Conservation (phyloP, 331 rosid genomes). For the Erythrophleum ivorense region DNA sequence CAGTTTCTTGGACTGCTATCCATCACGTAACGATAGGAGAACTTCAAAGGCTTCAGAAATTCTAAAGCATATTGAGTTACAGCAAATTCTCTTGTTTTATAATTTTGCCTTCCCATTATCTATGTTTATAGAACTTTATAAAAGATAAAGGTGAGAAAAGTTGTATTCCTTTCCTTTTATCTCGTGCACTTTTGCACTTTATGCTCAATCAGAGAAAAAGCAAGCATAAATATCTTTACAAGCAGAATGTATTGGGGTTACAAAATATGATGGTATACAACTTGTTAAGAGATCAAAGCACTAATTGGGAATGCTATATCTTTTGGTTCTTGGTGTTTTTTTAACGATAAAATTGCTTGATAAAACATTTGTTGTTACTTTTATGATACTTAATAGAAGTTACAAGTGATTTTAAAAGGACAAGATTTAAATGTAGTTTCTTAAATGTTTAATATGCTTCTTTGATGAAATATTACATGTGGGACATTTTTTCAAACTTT, state of each 20-base stretch:
- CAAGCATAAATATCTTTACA: conserved; percentile 38
- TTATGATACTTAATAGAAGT: not conserved
- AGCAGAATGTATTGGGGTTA: conserved; percentile 10
- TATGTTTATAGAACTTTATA: conserved; percentile 22
- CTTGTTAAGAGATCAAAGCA: conserved; percentile 9
- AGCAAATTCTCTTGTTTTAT: conserved; percentile 34
- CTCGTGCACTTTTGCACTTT: conserved; percentile 44
- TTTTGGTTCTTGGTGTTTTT: not conserved
- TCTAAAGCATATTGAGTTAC: conserved; percentile 28
- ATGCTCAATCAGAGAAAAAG: conserved; percentile 40
- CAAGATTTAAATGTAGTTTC: not conserved
- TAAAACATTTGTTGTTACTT: not conserved
- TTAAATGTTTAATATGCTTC: not conserved
- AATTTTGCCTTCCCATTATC: conserved; percentile 31
- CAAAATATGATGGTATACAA: conserved; percentile 22
- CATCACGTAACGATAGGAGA: conserved; percentile 41
- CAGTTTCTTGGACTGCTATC: conserved; percentile 48
- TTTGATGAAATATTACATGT: not conserved
- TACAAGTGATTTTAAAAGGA: not conserved
- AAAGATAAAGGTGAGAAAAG: conserved; percentile 42
- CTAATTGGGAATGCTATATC: not conserved
- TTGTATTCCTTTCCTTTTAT: conserved; percentile 40
- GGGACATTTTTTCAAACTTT: not conserved
- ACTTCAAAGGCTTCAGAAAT: conserved; percentile 34
- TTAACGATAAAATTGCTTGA: conserved; percentile 19